Conservation (phyloP, 2,329 filamentous ascomycete genomes). For the Nemania abortiva region DNA sequence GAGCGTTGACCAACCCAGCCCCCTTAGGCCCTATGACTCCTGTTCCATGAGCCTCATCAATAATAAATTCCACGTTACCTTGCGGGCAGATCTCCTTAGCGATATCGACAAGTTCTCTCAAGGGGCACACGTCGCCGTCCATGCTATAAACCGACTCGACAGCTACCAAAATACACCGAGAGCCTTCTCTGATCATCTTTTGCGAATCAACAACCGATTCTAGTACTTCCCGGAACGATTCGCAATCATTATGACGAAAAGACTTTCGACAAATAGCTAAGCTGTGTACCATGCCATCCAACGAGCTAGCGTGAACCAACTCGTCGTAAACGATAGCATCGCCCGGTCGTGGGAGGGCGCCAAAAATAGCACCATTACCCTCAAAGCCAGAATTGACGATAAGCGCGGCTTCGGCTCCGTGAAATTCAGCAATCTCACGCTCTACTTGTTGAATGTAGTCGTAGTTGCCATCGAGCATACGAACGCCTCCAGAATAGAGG, state of each 20-base stretch:
- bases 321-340: conserved; percentile 73
- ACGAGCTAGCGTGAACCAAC: conserved; percentile 74
- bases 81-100: not conserved
- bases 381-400: conserved; percentile 71
- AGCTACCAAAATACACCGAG: conserved; percentile 2
- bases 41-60: conserved; percentile 6
- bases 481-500: conserved; percentile 57
- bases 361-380: conserved; percentile 65
- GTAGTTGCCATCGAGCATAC: conserved; percentile 73
- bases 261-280: conserved; percentile 55
- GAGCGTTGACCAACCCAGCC: not conserved
- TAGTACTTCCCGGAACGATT: conserved; percentile 41
- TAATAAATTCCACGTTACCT: not conserved
- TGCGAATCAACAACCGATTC: not conserved
- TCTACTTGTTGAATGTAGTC: conserved; percentile 65
- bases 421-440: conserved; percentile 72
- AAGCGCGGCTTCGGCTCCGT: conserved; percentile 67
- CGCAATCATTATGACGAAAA: conserved; percentile 54
- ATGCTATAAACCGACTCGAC: conserved; percentile 25
- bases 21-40: not conserved
- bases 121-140: conserved; percentile 11
- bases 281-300: conserved; percentile 72
- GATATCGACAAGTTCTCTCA: not conserved
- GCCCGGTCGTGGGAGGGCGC: conserved; percentile 61
- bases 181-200: not conserved